Evolutionary conservation across 306 rosid species (phyloP).

Genomic region (Aeschynomene evenia): DNA sequence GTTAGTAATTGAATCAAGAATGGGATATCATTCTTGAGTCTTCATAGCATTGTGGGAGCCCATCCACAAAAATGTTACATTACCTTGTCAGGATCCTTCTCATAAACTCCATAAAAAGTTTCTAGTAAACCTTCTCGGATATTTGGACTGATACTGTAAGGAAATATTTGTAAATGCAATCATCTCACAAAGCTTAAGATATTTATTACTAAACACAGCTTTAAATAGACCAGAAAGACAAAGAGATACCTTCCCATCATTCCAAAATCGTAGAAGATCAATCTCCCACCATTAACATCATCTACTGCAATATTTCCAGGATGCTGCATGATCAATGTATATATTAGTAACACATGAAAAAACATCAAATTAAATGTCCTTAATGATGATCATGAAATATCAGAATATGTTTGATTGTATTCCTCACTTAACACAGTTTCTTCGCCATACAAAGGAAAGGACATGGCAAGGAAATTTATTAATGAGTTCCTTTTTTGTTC

Average conservation of each 20-base stretch:
- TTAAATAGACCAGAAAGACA: constrained; percentile 25
- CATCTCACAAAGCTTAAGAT: constrained; percentile 18
- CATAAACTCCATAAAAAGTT: constrained; percentile 91
- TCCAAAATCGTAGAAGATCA: constrained; percentile 99
- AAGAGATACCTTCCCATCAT: constrained; percentile 95
- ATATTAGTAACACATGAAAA: neutral
- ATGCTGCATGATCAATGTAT: constrained; percentile 59
- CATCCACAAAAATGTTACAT: constrained; percentile 38
- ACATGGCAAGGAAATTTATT: neutral
- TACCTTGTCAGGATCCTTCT: constrained; percentile 98
- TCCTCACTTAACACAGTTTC: constrained; percentile 18
- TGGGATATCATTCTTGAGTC: constrained; percentile 17
- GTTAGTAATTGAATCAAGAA: constrained; percentile 26
- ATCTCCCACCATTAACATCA: constrained; percentile 98
- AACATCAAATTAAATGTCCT: constrained; percentile 21
- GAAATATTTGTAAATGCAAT: constrained; percentile 29
- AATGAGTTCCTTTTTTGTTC: no score
- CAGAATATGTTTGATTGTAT: neutral
- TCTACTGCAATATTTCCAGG: constrained; percentile 99
- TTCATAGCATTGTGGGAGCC: constrained; percentile 21
- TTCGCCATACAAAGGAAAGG: constrained; percentile 1
- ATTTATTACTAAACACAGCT: neutral
- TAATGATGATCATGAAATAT: constrained; percentile 20
- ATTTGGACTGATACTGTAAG: constrained; percentile 87
- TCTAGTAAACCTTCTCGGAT: constrained; percentile 95